Evolutionary conservation across 108 stramenopile species (phyloP).

Genomic region (Parmales sp.): DNA sequence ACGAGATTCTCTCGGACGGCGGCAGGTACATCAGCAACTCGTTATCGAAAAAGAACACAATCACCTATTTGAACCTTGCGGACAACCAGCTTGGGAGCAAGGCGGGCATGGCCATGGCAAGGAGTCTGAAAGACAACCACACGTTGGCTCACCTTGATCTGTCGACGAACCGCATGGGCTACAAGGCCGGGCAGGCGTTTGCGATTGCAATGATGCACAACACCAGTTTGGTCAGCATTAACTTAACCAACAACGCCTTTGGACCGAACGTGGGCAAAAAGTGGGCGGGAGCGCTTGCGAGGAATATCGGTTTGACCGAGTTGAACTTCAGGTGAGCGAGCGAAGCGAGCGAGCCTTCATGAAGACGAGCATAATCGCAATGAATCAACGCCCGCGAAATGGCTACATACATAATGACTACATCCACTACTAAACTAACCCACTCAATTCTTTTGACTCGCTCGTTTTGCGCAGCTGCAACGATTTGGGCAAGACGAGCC

Average conservation of each 20-base stretch:
- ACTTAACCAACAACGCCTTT: background rate
- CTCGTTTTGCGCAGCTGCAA: no score
- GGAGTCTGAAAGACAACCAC: background rate
- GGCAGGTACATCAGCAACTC: background rate
- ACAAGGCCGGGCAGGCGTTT: background rate
- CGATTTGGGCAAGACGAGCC: background rate
- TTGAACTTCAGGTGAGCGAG: no score
- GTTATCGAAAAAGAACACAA: background rate
- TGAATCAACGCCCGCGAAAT: no score
- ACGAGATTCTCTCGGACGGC: background rate
- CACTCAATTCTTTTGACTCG: no score
- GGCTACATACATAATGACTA: no score
- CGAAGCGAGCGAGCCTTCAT: no score
- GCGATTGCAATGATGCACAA: constrained; percentile 12
- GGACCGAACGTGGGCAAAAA: constrained; percentile 11
- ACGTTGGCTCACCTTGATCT: constrained; percentile 1
- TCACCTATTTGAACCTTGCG: background rate
- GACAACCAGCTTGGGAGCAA: background rate
- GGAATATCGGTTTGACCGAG: background rate
- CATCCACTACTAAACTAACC: no score
- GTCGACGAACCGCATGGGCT: background rate
- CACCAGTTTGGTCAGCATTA: background rate
- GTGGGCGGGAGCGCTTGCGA: background rate
- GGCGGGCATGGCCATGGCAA: constrained; percentile 8
- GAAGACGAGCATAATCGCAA: no score